Percentiles rank a stretch among this genome's conserved stretches.
phyloP scores from a whole-genome alignment of 306 rosid genomes.

The Cucumis melo region DNA sequence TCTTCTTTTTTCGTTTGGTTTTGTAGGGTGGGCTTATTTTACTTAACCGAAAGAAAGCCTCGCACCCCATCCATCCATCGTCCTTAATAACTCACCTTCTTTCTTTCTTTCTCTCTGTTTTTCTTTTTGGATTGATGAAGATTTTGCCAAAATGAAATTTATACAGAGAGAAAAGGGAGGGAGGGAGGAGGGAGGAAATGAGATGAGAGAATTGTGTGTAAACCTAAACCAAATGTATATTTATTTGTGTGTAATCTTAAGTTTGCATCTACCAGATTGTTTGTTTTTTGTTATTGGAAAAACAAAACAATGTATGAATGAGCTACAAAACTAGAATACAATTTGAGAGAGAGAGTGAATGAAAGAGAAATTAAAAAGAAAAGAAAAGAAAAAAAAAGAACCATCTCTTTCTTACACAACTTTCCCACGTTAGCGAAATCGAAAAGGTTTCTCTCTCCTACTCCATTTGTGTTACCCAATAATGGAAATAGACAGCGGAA shows the following conservation, averaged over 20 bases:
- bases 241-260: neutral
- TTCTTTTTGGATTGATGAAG: too few species aligned
- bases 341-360: neutral
- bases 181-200: neutral
- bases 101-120: conserved; percentile 7
- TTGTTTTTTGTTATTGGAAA: conserved; percentile 7
- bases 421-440: conserved; percentile 98
- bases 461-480: conserved; percentile 25
- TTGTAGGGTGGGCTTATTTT: conserved; percentile 1
- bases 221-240: neutral
- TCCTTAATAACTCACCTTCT: conserved; percentile 11
- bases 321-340: neutral
- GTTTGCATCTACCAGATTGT: neutral
- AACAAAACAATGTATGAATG: neutral
- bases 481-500: conserved; percentile 60
- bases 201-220: neutral
- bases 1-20: too few species aligned
- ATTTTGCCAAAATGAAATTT: neutral
- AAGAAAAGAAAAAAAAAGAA: conserved; percentile 22
- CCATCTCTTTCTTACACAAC: conserved; percentile 58
- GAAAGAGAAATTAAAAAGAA: too few species aligned
- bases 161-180: too few species aligned
- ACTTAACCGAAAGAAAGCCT: conserved; percentile 15
- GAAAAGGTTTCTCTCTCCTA: conserved; percentile 33
- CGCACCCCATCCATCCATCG: conserved; percentile 16